phyloP scores from a whole-genome alignment of 176 grass and related monocot species.

The Echinochloa phyllopogon region DNA sequence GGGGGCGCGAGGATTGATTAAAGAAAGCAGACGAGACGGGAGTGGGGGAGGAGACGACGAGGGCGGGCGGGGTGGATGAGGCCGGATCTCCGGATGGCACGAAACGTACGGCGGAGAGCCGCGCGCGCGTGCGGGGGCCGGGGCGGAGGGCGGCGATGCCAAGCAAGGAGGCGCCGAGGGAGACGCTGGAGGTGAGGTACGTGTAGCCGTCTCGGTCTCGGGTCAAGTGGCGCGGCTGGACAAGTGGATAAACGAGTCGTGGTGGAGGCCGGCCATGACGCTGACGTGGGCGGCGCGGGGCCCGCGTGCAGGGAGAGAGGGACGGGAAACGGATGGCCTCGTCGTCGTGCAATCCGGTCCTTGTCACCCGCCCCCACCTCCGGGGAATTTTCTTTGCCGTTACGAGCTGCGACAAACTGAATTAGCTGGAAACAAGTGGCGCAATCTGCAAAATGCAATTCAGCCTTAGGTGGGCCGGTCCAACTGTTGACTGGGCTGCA shows the following conservation, averaged over 20 bases:
- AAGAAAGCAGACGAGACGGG: conserved; percentile 44
- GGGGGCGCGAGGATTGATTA: conserved; percentile 30
- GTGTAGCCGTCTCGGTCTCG: not conserved
- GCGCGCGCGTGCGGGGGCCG: conserved; percentile 6
- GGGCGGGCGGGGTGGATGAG: conserved; percentile 34
- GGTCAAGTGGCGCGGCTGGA: conserved; percentile 27
- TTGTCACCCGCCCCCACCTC: not conserved
- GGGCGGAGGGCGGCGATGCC: conserved; percentile 48
- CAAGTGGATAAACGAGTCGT: conserved; percentile 59
- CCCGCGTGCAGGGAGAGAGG: not conserved
- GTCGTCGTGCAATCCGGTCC: conserved; percentile 2
- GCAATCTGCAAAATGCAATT: not conserved
- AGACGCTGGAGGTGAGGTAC: not conserved
- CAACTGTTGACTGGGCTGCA: not conserved
- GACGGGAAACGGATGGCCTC: not conserved
- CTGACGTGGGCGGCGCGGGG: conserved; percentile 15
- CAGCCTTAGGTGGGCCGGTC: not conserved
- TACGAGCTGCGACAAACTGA: not conserved
- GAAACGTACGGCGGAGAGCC: conserved; percentile 49
- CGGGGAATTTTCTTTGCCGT: not conserved
- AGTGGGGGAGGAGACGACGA: conserved; percentile 37
- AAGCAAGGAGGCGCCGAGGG: not conserved
- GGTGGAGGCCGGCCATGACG: conserved; percentile 35
- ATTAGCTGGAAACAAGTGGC: too few relatives aligned
- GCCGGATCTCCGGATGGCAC: conserved; percentile 27